Evolutionary conservation across 805 yeast genomes (phyloP), one percentile per base, ranked within the genome.

Genomic region (Candida endomychidarum): DNA sequence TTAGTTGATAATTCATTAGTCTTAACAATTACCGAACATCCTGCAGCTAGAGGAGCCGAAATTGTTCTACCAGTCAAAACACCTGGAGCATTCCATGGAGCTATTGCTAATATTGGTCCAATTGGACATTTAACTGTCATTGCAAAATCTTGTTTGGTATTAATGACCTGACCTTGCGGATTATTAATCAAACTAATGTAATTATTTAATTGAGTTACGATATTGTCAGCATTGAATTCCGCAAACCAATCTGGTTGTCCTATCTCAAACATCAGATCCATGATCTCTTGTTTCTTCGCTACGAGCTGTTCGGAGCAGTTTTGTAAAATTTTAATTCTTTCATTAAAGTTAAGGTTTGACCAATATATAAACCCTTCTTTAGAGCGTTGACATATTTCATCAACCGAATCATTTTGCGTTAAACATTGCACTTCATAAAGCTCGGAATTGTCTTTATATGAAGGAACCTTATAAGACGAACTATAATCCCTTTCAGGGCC

Each of bases 21-120:
- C 42, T 71, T 72, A 25, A 62, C 43, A 14, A 72, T 51, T 9
- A 73, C 77, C 0, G 76, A 70, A 44, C 77, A 71, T 1, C 77
- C 77, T 9, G 77, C 77, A 28, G 70, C 70, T 40, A 73, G 53
- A 2, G 77, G 78, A 5, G 72, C 70, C 12, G 59, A 45, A 3
- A 73, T 58, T 2, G 73, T 55, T 40, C 77, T 56, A 11, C 61
- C 57, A 10, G 65, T 53, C 23, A 73, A 52, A 11, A 70, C 56
- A 0, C 64, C 65, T 1, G 78, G 76, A 1, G 75, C 77, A 52
- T 73, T 73, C 78, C 77, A 73, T 0, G 78, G 70, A 2, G 75
- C 58, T 2, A 73, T 65, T 12, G 75, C 60, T 24, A 72, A 48
- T 1, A 73, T 72, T 0, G 75, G 72, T 1, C 78, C 78, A 11